Evolutionary conservation across 768 basidiomycete genomes (phyloP).

Genomic region (Boletus reticuloceps): DNA sequence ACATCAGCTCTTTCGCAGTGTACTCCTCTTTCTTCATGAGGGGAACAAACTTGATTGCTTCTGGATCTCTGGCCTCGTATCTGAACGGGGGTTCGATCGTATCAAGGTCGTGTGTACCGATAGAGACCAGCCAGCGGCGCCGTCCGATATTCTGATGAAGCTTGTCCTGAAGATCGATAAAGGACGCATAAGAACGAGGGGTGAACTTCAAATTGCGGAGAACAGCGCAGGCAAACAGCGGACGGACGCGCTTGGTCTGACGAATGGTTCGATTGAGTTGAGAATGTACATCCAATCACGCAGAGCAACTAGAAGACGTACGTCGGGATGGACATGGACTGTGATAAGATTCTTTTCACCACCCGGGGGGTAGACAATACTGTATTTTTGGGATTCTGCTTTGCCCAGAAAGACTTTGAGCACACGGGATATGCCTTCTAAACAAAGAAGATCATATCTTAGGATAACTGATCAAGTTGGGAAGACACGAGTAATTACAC

Average conservation of each 20-base stretch:
- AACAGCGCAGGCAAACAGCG: conserved; percentile 87
- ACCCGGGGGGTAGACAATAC: conserved; percentile 65
- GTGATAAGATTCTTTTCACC: conserved; percentile 66
- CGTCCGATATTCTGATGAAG: conserved; percentile 95
- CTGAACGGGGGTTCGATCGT: conserved; percentile 84
- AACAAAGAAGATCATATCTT: conserved; percentile 96
- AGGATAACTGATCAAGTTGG: conserved; percentile 4
- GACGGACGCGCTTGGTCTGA: conserved; percentile 80
- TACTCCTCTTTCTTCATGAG: conserved; percentile 76
- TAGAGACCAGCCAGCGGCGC: conserved; percentile 85
- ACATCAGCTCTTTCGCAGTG: conserved; percentile 90
- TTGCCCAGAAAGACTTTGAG: conserved; percentile 80
- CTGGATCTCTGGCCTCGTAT: conserved; percentile 78
- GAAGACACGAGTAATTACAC: background rate
- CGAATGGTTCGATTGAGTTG: background rate
- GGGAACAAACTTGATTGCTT: conserved; percentile 89
- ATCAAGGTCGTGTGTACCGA: conserved; percentile 97
- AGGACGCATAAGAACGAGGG: conserved; percentile 85
- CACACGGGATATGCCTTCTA: conserved; percentile 91
- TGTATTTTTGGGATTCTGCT: conserved; percentile 67
- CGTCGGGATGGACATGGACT: conserved; percentile 70
- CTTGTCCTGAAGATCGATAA: conserved; percentile 99
- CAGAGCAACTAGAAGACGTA: conserved; percentile 31
- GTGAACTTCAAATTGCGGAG: conserved; percentile 90
- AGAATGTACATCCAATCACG: background rate